Evolutionary conservation across 1,284 basidiomycete species (phyloP), one percentile per base, ranked within the genome.

Genomic region (Apiotrichum sp.): DNA sequence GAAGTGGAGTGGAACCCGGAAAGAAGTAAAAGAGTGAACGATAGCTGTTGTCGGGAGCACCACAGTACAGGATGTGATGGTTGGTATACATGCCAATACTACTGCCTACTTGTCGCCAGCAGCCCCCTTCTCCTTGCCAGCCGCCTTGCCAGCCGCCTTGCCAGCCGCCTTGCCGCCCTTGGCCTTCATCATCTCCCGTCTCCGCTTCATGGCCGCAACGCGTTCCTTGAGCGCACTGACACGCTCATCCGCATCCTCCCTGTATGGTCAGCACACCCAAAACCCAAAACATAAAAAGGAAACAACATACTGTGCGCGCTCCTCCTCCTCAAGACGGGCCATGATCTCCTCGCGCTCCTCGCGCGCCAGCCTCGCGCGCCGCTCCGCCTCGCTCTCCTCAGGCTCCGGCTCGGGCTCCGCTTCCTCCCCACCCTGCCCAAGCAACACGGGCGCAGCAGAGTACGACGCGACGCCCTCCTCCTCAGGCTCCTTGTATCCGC

Each of bases 291-390:
- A 10, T 4, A 33, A 6, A 13, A 8, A 13, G 16, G 29, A 9
- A 33, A 10, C 7, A 4, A 73, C 75, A 68, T 56, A 77, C 74
- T 77, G 76, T 31, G 75, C 76, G 39, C 75, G 58, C 58, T 72
- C 66, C 61, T 77, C 75, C 51, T 76, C 76, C 52, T 75, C 72
- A 35, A 77, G 56, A 10, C 76, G 55, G 40, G 57, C 62, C 53
- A 77, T 67, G 29, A 77, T 74, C 63, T 76, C 76, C 58, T 77
- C 76, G 50, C 65, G 64, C 64, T 77, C 76, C 56, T 77, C 75
- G 22, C 69, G 54, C 31, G 64, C 68, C 44, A 71, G 11, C 29
- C 74, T 57, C 35, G 53, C 70, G 44, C 69, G 58, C 43, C 57
- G 62, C 56, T 74, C 74, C 41, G 58, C 67, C 56, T 73, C 73